phyloP scores from a whole-genome alignment of 768 basidiomycete genomes.

The Tricholoma bakamatsutake region DNA sequence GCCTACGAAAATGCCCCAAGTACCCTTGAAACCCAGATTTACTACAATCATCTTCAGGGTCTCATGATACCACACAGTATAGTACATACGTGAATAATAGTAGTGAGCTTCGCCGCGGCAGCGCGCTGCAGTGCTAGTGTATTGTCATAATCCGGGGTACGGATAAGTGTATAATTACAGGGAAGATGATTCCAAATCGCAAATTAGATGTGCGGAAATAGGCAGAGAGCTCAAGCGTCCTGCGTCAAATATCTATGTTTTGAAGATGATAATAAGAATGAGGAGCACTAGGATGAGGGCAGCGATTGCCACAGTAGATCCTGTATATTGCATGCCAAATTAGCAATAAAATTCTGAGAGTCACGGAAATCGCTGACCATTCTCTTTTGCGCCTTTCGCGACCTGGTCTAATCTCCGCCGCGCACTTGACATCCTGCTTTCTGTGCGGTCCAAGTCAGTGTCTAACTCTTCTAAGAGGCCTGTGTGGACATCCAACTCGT shows the following conservation, averaged over 20 bases:
- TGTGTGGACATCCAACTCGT: slow-evolving; percentile 87
- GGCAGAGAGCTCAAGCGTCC: not conserved
- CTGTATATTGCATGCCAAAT: slow-evolving; percentile 26
- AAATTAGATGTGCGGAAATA: slow-evolving; percentile 1
- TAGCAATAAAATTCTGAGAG: not conserved
- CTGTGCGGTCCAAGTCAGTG: slow-evolving; percentile 70
- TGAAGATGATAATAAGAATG: slow-evolving; percentile 80
- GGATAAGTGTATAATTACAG: not conserved
- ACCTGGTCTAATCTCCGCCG: slow-evolving; percentile 66
- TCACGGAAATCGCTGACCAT: slow-evolving; percentile 48
- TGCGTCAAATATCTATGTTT: slow-evolving; percentile 44
- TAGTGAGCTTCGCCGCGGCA: too few species aligned
- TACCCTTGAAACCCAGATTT: too few species aligned
- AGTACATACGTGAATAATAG: too few species aligned
- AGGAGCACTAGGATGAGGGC: slow-evolving; percentile 67
- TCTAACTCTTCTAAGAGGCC: slow-evolving; percentile 86
- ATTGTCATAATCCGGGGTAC: not conserved
- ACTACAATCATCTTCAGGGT: too few species aligned
- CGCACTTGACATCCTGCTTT: slow-evolving; percentile 57
- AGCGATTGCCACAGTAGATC: slow-evolving; percentile 65
- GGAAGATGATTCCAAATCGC: not conserved
- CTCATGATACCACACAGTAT: too few species aligned
- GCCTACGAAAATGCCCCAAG: too few species aligned
- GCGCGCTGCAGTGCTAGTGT: not conserved
- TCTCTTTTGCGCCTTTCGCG: slow-evolving; percentile 69